Percentiles rank a stretch among this genome's conserved stretches.
These are phyloP conservation scores for Exutisphaerella laricina DNA, from an alignment of 2,329 filamentous ascomycete genomes.

Conservation along the genomic window DNA sequence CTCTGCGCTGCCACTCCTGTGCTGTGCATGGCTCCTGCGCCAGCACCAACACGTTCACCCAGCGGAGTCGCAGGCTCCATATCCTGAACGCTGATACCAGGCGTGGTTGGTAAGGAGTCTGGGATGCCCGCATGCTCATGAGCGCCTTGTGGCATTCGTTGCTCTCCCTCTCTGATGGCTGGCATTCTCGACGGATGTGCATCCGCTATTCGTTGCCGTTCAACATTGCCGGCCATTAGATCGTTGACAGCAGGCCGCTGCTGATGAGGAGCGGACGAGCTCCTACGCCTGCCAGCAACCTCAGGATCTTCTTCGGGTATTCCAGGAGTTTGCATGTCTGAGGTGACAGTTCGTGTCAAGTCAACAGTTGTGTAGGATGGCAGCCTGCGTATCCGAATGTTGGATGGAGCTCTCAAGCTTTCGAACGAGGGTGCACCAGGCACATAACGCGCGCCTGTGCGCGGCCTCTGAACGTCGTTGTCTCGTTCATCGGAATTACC, in stretches of 20 bases:
- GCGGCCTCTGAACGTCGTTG: conserved; percentile 12
- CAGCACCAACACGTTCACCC: conserved; percentile 13
- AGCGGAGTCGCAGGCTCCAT: conserved; percentile 18
- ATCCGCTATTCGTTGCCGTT: conserved; percentile 24
- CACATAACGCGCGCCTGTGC: conserved; percentile 15
- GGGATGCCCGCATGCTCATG: conserved; percentile 9
- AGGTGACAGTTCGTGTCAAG: conserved; percentile 15
- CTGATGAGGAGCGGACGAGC: conserved; percentile 30
- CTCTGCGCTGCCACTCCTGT: conserved; percentile 26
- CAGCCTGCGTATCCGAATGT: conserved; percentile 30
- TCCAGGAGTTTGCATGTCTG: conserved; percentile 10
- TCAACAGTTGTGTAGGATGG: conserved; percentile 15
- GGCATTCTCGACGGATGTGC: conserved; percentile 21
- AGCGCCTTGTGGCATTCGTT: conserved; percentile 13
- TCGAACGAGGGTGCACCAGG: conserved; percentile 25
- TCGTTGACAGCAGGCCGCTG: conserved; percentile 23
- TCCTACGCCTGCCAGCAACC: conserved; percentile 26
- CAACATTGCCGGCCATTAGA: conserved; percentile 17
- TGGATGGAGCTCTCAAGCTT: conserved; percentile 29
- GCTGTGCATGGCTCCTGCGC: conserved; percentile 24
- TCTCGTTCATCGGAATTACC: conserved; percentile 17
- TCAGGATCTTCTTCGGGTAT: conserved; percentile 16
- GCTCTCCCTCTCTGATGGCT: conserved; percentile 26
- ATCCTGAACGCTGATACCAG: conserved; percentile 18
- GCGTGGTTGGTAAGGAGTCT: conserved; percentile 17